Base-by-base conservation (phyloP, 2,329 filamentous ascomycete genomes). In the Penicillium corylophilum region DNA sequence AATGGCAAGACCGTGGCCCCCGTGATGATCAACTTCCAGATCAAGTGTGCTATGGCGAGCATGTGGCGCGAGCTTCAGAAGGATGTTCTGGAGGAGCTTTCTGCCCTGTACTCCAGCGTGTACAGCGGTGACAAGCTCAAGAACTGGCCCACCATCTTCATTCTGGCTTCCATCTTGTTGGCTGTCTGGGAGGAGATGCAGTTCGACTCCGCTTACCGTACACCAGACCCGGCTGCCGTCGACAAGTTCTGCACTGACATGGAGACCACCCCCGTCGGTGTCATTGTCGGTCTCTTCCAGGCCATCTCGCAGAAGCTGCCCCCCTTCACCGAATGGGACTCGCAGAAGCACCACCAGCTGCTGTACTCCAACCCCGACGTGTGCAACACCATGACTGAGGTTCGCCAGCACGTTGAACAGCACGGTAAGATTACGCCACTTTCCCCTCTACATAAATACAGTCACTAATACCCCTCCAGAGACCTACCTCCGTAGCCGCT, bases 1-100 rank as follows among this genome's bases (percentile, higher is more conserved):
- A 87, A 83, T 64, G 92, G 92, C 67, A 93, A 93, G 79, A 92
- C 88, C 31, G 86, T 96, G 57, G 93, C 93, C 15, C 93, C 93
- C 12, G 92, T 96, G 69, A 95, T 97, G 92, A 95, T 97, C 83
- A 97, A 96, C 80, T 96, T 96, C 83, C 90, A 96, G 78, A 91
- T 97, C 79, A 97, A 97, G 82, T 94, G 89, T 66, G 92, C 92
- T 48, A 86, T 97, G 76, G 93, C 92, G 60, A 91, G 95, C 67
- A 95, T 96, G 90, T 97, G 93, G 93, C 91, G 93, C 60, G 92
- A 96, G 73, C 80, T 97, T 51, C 92, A 96, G 73, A 95, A 95
- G 78, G 93, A 96, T 64, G 91, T 96, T 33, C 81, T 97, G 2
- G 92, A 95, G 77, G 93, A 97, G 77, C 82, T 97, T 1, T 96